Percentiles rank a stretch among this genome's conserved stretches.
Evolutionary conservation across 2,329 filamentous ascomycete genomes (phyloP).

Genomic region (Periconia sp.): DNA sequence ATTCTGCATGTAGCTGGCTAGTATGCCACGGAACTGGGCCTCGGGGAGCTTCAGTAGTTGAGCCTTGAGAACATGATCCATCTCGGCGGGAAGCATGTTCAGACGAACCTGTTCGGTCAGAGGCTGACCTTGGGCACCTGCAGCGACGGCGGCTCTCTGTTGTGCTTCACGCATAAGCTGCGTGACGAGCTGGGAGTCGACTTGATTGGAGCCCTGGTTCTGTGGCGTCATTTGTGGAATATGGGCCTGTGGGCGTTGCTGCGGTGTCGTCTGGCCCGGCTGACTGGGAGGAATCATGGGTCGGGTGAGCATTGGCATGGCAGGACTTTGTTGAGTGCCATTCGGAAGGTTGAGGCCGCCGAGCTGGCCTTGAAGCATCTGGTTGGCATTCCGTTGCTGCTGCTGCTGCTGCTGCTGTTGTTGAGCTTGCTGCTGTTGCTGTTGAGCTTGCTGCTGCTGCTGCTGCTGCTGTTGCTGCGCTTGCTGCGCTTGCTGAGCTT

Average conservation of each 20-base stretch:
- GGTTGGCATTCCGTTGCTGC: slow-evolving; percentile 31
- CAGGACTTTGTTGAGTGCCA: slow-evolving; percentile 50
- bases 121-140: slow-evolving; percentile 32
- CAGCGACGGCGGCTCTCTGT: slow-evolving; percentile 35
- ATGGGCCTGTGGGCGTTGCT: slow-evolving; percentile 42
- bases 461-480: slow-evolving; percentile 22
- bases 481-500: slow-evolving; percentile 50
- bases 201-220: slow-evolving; percentile 25
- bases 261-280: slow-evolving; percentile 40
- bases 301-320: slow-evolving; percentile 57
- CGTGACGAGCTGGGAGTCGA: slow-evolving; percentile 35
- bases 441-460: slow-evolving; percentile 45
- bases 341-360: slow-evolving; percentile 52
- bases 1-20: slow-evolving; percentile 30
- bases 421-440: slow-evolving; percentile 53
- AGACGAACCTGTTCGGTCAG: slow-evolving; percentile 41
- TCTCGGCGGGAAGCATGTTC: slow-evolving; percentile 37
- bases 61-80: slow-evolving; percentile 35
- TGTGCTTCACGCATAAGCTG: slow-evolving; percentile 44
- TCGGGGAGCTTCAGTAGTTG: slow-evolving; percentile 45
- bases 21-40: slow-evolving; percentile 35
- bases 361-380: slow-evolving; percentile 51
- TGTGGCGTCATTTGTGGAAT: slow-evolving; percentile 45
- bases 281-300: slow-evolving; percentile 56
- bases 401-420: slow-evolving; percentile 46